A percentile compares a stretch with the other conserved stretches of the same genome.
These are phyloP conservation scores for Trichoderma endophyticum DNA, from an alignment of 2,329 filamentous ascomycete species.

Conservation along the genomic window DNA sequence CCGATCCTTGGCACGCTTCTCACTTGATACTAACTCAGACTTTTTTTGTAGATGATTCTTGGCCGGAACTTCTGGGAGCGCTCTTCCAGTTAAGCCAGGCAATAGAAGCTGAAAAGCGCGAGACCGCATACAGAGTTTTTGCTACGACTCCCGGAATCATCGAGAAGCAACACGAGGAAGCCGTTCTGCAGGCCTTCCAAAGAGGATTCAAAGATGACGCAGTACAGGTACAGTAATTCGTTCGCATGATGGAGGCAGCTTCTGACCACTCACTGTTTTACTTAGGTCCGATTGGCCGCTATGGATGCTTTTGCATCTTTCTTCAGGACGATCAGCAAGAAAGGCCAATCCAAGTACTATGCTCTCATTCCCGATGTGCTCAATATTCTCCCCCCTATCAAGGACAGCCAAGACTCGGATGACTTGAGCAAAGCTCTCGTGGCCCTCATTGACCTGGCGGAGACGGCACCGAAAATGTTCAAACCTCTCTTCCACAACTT, in stretches of 20 bases:
- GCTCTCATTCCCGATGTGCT: slow-evolving; percentile 83
- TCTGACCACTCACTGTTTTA: neutral
- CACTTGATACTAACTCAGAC: slow-evolving; percentile 22
- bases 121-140: slow-evolving; percentile 93
- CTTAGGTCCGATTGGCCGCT: slow-evolving; percentile 80
- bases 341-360: slow-evolving; percentile 84
- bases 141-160: slow-evolving; percentile 93
- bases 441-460: slow-evolving; percentile 89
- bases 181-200: slow-evolving; percentile 83
- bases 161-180: slow-evolving; percentile 89
- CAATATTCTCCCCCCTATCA: slow-evolving; percentile 90
- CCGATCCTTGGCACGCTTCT: neutral
- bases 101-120: slow-evolving; percentile 75
- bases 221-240: slow-evolving; percentile 59
- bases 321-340: slow-evolving; percentile 87
- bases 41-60: slow-evolving; percentile 63
- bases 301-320: slow-evolving; percentile 97
- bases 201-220: slow-evolving; percentile 89
- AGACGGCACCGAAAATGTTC: slow-evolving; percentile 96
- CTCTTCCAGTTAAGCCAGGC: slow-evolving; percentile 92
- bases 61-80: slow-evolving; percentile 82
- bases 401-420: slow-evolving; percentile 85
- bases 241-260: neutral
- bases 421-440: slow-evolving; percentile 86
- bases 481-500: slow-evolving; percentile 89